Base-by-base conservation (phyloP, 352 stramenopile genomes). In the Phytophthora citricola region DNA sequence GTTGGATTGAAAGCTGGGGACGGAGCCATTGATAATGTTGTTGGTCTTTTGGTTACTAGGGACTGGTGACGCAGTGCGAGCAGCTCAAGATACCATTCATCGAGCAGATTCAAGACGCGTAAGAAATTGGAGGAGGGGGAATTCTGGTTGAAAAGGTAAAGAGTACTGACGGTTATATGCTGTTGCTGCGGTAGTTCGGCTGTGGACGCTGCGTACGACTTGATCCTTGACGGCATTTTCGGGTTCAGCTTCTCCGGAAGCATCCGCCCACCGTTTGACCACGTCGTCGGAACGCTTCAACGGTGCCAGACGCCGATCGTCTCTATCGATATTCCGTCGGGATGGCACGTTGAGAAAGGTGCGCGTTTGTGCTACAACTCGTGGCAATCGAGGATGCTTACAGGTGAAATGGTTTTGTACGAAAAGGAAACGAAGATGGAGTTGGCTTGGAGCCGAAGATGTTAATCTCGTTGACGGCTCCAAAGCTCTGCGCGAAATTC, bases 211-310 rank as follows among this genome's bases (percentile, higher is more conserved):
- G 20, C 76, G 12, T 98, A 90, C 63, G 87, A 97, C 60, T 49
- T 98, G n/a, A 92, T 99, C 34, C 71, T 99, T 7, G 98, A 99
- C 72, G 93, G 93, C 6, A 97, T 99, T 44, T 99, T 99, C 83
- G 98, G 98, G 5, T 99, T 99, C 80, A 98, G 93, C 49, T 99
- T 95, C 63, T 75, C 81, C 39, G 97, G 97, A 3, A 79, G 66
- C 8, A 83, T 96, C 55, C 89, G 96, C 47, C 65, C 91, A 20
- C 96, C 96, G 7, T 99, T 98, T 70, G 89, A 97, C 51, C 68
- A 66, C 0, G 86, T 99, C 34, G 85, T 99, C 34, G 32, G 71
- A 49, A 80, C 59, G 6, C 71, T 98, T 29, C 74, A 82, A 61
- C 64, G 75, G 46, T 85, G 76, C 40, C 56, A 70, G 20, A 74